These are phyloP conservation scores for Argentina anserina DNA, from an alignment of 306 rosid genomes.

Conservation along the genomic window DNA sequence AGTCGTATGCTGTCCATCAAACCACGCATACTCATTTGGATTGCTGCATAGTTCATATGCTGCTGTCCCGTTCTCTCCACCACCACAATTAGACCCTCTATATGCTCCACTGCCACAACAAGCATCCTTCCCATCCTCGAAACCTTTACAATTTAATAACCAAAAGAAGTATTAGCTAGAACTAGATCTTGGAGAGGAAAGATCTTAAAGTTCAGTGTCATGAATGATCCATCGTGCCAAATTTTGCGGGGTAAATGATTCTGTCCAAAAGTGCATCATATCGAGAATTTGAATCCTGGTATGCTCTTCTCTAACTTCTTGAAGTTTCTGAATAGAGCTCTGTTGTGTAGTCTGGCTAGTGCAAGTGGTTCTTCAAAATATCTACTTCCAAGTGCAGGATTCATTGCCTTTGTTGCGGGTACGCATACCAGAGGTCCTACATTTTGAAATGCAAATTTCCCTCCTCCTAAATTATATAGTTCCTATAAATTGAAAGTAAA, in stretches of 20 bases:
- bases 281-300: constrained; percentile 49
- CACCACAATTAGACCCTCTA: constrained; percentile 27
- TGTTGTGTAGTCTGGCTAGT: constrained; percentile 33
- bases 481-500: neutral
- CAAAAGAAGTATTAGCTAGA: neutral
- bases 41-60: constrained; percentile 26
- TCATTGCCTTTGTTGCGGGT: constrained; percentile 8
- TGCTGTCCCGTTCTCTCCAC: neutral
- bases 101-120: constrained; percentile 45
- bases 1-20: constrained; percentile 31
- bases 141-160: constrained; percentile 19
- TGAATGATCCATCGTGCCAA: constrained; percentile 30
- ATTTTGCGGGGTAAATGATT: constrained; percentile 41
- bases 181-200: too few relatives aligned
- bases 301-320: constrained; percentile 26
- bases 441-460: constrained; percentile 9
- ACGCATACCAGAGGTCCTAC: constrained; percentile 31
- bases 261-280: neutral
- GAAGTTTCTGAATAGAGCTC: constrained; percentile 27
- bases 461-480: constrained; percentile 3
- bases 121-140: constrained; percentile 29
- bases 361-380: constrained; percentile 24
- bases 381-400: constrained; percentile 14
- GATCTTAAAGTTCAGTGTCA: neutral
- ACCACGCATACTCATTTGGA: constrained; percentile 31